A percentile compares a stretch with the other conserved stretches of the same genome.
phyloP scores from a whole-genome alignment of 345 rosid genomes.

The Hibiscus mutabilis region DNA sequence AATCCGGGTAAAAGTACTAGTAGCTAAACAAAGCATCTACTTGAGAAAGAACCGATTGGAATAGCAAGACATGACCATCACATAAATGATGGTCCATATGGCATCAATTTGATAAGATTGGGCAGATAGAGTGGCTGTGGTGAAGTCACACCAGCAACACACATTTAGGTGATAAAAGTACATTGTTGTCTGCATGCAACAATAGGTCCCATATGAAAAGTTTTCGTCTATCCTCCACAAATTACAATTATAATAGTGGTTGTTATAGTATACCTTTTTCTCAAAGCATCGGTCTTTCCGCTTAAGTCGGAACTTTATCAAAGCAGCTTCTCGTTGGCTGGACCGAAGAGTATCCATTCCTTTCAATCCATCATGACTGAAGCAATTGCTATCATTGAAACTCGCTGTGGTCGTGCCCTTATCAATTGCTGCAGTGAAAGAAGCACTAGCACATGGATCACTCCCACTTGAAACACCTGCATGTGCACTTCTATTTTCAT shows the following conservation, averaged over 20 bases:
- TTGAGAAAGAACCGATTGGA: neutral
- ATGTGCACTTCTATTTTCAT: conserved; percentile 16
- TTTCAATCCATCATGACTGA: conserved; percentile 21
- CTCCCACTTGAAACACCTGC: conserved; percentile 23
- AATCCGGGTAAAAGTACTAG: neutral
- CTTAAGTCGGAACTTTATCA: conserved; percentile 57
- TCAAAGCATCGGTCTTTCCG: conserved; percentile 67
- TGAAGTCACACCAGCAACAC: neutral
- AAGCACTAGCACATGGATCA: conserved; percentile 19
- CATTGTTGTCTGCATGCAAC: neutral
- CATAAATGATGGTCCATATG: neutral
- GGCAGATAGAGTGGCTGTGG: neutral
- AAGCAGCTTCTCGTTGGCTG: conserved; percentile 60
- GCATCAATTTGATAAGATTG: neutral
- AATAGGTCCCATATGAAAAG: neutral
- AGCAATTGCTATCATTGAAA: conserved; percentile 12
- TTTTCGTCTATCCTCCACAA: neutral
- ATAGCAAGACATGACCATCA: neutral
- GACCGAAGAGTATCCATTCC: conserved; percentile 26
- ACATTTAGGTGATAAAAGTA: neutral
- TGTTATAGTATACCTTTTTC: conserved; percentile 50
- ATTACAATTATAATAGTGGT: neutral
- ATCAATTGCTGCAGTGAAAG: conserved; percentile 20
- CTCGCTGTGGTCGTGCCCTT: conserved; percentile 26
- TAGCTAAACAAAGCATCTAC: neutral